Conservation (phyloP, 2,329 filamentous ascomycete species). For the Exophiala lecanii-corni region DNA sequence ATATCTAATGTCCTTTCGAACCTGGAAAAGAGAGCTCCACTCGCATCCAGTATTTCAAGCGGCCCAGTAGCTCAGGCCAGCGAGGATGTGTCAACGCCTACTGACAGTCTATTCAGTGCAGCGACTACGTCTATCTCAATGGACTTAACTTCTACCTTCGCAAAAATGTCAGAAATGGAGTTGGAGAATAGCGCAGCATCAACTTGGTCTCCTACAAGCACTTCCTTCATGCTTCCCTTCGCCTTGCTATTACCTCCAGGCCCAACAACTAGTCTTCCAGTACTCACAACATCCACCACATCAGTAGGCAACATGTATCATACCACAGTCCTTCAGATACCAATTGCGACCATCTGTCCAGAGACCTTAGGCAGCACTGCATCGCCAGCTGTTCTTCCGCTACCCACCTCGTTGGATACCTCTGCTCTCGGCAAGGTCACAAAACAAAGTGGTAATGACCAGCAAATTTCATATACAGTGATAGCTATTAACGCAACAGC, state of each 20-base stretch:
- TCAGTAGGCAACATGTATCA: conserved; percentile 15
- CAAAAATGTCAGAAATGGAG: not conserved
- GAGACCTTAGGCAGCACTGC: conserved; percentile 8
- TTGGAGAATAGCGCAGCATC: not conserved
- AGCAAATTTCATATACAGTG: conserved; percentile 1
- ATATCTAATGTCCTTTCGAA: not conserved
- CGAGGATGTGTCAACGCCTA: too few relatives aligned
- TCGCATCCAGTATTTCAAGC: not conserved
- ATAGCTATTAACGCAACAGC: conserved; percentile 20
- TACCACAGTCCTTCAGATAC: conserved; percentile 18
- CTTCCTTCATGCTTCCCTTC: too few relatives aligned
- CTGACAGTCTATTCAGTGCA: too few relatives aligned
- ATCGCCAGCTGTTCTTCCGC: conserved; percentile 6
- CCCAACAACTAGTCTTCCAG: too few relatives aligned
- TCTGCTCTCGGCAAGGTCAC: not conserved
- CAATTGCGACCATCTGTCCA: conserved; percentile 23
- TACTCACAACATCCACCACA: not conserved
- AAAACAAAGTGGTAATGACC: not conserved
- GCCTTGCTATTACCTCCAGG: too few relatives aligned
- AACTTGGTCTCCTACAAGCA: not conserved
- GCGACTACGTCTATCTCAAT: too few relatives aligned
- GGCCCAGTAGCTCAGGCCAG: too few relatives aligned
- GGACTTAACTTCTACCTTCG: too few relatives aligned
- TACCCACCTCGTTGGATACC: conserved; percentile 6
- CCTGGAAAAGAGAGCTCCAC: not conserved